Percentiles rank a stretch among this genome's conserved stretches.
Evolutionary conservation across 2,329 filamentous ascomycete genomes (phyloP).

Genomic region (Pseudopithomyces chartarum): DNA sequence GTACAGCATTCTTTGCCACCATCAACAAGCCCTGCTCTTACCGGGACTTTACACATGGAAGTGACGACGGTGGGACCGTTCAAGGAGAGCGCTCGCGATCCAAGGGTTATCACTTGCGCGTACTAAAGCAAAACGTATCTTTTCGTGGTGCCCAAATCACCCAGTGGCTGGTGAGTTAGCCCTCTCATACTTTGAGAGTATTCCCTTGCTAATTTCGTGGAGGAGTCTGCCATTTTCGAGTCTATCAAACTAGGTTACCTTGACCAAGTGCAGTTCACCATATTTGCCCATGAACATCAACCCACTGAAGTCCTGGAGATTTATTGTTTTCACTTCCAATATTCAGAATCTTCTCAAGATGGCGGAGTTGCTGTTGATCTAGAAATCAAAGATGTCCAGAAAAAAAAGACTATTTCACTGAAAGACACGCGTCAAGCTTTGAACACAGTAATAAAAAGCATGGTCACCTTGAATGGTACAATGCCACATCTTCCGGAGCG

Average conservation of each 20-base stretch:
- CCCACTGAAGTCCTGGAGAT: slow-evolving; percentile 2
- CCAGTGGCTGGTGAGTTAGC: slow-evolving; percentile 1
- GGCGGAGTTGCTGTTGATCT: background rate
- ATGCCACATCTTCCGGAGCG: slow-evolving; percentile 5
- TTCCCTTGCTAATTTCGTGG: background rate
- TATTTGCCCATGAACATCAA: background rate
- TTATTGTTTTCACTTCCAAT: slow-evolving; percentile 7
- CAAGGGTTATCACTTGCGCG: background rate
- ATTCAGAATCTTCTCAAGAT: background rate
- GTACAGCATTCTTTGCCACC: slow-evolving; percentile 1
- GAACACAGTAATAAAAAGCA: slow-evolving; percentile 5
- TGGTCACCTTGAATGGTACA: slow-evolving; percentile 2
- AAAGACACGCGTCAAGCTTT: slow-evolving; percentile 4
- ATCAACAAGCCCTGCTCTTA: slow-evolving; percentile 11
- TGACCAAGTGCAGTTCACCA: background rate
- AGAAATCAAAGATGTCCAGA: background rate
- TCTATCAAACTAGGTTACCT: slow-evolving; percentile 1
- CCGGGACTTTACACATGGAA: background rate
- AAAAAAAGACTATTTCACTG: background rate
- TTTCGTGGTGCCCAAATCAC: slow-evolving; percentile 4
- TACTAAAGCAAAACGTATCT: slow-evolving; percentile 2
- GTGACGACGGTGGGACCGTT: background rate
- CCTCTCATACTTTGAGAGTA: background rate
- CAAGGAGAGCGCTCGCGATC: slow-evolving; percentile 1
- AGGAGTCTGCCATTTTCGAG: slow-evolving; percentile 7